Conservation (phyloP, 495 filamentous ascomycete genomes). For the Neohortaea acidophila region DNA sequence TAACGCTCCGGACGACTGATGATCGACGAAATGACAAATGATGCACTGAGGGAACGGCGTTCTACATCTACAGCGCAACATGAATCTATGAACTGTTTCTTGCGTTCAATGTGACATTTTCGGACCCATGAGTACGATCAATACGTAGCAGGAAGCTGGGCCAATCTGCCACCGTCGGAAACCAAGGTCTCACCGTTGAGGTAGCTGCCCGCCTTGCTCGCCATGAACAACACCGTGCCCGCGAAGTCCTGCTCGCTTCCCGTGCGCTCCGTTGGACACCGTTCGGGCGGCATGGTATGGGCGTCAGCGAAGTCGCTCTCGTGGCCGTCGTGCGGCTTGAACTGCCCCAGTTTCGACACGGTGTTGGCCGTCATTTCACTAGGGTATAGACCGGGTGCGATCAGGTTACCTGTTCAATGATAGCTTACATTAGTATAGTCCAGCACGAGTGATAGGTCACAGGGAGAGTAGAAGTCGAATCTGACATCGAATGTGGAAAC, state of each 20-base stretch:
- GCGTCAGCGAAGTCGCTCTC: slow-evolving; percentile 11
- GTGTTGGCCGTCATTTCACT: slow-evolving; percentile 13
- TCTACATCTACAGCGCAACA: no score
- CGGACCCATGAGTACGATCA: slow-evolving; percentile 12
- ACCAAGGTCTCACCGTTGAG: slow-evolving; percentile 26
- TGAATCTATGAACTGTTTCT: no score
- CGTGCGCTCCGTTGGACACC: slow-evolving; percentile 21
- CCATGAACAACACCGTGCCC: slow-evolving; percentile 26
- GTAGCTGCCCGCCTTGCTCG: slow-evolving; percentile 24
- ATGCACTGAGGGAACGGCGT: no score
- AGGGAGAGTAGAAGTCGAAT: no score
- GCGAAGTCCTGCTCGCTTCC: slow-evolving; percentile 28
- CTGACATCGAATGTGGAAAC: slow-evolving; percentile 23
- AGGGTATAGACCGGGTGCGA: slow-evolving; percentile 14
- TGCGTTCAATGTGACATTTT: background rate
- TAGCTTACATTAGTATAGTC: no score
- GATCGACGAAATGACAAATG: no score
- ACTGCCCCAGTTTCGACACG: slow-evolving; percentile 8
- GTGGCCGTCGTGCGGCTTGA: slow-evolving; percentile 3
- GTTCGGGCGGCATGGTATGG: slow-evolving; percentile 7
- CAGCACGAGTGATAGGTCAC: no score
- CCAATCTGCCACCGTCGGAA: slow-evolving; percentile 26
- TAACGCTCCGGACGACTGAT: no score
- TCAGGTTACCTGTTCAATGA: no score
- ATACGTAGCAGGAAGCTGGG: slow-evolving; percentile 21